These are phyloP conservation scores for Mariannaea elegans DNA, from an alignment of 2,329 filamentous ascomycete genomes.

Conservation along the genomic window DNA sequence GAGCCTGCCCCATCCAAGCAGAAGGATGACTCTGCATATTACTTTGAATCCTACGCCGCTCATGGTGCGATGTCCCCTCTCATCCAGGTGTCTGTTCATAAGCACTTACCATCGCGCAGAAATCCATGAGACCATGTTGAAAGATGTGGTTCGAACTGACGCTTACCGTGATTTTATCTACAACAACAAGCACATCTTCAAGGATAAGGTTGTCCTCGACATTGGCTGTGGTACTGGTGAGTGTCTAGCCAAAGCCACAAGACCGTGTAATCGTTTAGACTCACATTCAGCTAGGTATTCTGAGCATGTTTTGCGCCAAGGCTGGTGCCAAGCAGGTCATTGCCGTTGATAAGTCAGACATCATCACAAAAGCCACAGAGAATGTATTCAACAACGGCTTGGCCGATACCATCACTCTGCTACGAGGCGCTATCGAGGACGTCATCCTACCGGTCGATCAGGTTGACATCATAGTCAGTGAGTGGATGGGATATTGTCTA, in stretches of 20 bases:
- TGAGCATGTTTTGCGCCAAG: constrained; percentile 94
- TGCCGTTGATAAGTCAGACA: constrained; percentile 91
- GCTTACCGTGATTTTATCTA: constrained; percentile 97
- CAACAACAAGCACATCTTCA: constrained; percentile 86
- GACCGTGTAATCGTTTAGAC: background rate
- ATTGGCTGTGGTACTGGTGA: constrained; percentile 82
- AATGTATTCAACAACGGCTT: constrained; percentile 86
- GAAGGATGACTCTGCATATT: constrained; percentile 52
- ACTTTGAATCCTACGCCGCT: constrained; percentile 70
- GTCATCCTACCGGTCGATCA: constrained; percentile 78
- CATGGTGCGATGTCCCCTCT: constrained; percentile 57
- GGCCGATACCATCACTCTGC: constrained; percentile 76
- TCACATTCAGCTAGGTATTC: constrained; percentile 65
- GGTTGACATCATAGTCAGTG: constrained; percentile 94
- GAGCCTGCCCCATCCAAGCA: constrained; percentile 46
- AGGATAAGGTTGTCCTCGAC: constrained; percentile 86
- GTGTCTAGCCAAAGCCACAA: constrained; percentile 12
- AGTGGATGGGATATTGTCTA: constrained; percentile 98
- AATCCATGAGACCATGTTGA: constrained; percentile 96
- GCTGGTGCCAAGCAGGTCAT: constrained; percentile 88
- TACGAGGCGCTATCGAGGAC: constrained; percentile 89
- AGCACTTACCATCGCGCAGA: constrained; percentile 56
- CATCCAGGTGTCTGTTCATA: background rate
- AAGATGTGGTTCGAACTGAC: constrained; percentile 87
- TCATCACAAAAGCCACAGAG: constrained; percentile 85